Base-by-base conservation (phyloP, 192 early-diverging fungal species). In the Backusella macrospora region DNA sequence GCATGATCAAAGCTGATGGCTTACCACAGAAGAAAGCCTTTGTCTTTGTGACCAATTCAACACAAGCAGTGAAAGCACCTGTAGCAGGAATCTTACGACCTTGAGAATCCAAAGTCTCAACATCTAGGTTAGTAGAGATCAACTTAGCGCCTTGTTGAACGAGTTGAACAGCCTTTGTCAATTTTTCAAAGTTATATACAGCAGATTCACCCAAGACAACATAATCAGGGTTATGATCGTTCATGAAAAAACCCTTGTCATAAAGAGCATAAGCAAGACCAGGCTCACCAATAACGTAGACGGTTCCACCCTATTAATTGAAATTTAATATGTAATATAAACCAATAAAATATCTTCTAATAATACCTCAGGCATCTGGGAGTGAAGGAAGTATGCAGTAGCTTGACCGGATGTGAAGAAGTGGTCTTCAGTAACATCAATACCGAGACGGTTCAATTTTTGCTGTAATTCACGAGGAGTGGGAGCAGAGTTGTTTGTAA, bases 1-100 rank as follows among this genome's bases (percentile, higher is more conserved):
- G 73, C 88, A 86, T 86, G 78, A 89, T 88, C 73, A 88, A 73
- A 26, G 80, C 73, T 29, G 77, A 78, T 62, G 87, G 87, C 72
- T 88, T 88, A 38, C 87, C 87, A 69, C 84, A 86, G 55, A 64
- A 82, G 74, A 89, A 88, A 16, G 87, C 88, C 70, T 88, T 87
- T 65, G 81, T 86, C 40, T 85, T 86, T 29, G 84, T 80, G 3
- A 87, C 88, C n/a, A 86, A 18, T 70, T 90, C 88, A 26, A 90
- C 79, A 14, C 81, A 76, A 1, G 86, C 81, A 13, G 82, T 68
- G 68, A 90, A 90, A 7, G 88, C 88, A 65, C 88, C 88, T 1
- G 81, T 82, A 37, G 84, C 81, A 16, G 87, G 86, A 15, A 85
- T 77, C 52, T 84, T 83, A 2, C 78, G 77, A 66, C 77, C 75